Base-by-base conservation (phyloP, 805 yeast genomes). In the Kuraishia ogatae region DNA sequence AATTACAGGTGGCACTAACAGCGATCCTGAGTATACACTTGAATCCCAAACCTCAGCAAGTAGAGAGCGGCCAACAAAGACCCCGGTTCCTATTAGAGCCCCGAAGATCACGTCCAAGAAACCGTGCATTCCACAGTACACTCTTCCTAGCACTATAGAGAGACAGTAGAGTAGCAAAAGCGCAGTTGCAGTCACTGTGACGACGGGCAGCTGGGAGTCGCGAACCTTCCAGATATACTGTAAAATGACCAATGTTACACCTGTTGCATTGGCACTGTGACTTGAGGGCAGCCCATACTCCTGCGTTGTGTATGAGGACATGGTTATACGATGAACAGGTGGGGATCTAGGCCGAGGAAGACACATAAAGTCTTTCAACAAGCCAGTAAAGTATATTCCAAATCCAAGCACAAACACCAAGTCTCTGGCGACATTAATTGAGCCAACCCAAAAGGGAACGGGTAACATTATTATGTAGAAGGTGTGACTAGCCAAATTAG, bases 91-190 rank as follows among this genome's bases (percentile, higher is more conserved):
- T 19, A 90, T 71, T 0, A 79, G 0, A 0, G 81, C 70, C 5
- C 99, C 99, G 20, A 80, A 65, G 0, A 71, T 53, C 2, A 94
- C 75, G 66, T 94, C 99, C 22, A 87, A 69, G 57, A 88, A 79
- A 2, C 99, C 98, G 71, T 94, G 99, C 99, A 93, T 93, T 2
- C 99, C 99, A 67, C 97, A 91, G 71, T 94, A 93, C 10, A 93
- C 64, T 55, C 99, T 76, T 19, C 99, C 99, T 57, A 82, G 66
- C 1, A 88, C 79, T 57, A 94, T 73, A 7, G 91, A 81, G 43
- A 76, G 57, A 63, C 82, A 83, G 66, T 91, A 91, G 50, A n/a
- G 55, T n/a, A 57, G 49, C 1, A 50, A 51, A 28, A 49, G 55
- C 21, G 11, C 62, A 21, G 35, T 57, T 53, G 55, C 43, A 61